A percentile compares a stretch with the other conserved stretches of the same genome.
Evolutionary conservation across 2,329 filamentous ascomycete species (phyloP).

Genomic region (Ploettnerulaceae sp.): DNA sequence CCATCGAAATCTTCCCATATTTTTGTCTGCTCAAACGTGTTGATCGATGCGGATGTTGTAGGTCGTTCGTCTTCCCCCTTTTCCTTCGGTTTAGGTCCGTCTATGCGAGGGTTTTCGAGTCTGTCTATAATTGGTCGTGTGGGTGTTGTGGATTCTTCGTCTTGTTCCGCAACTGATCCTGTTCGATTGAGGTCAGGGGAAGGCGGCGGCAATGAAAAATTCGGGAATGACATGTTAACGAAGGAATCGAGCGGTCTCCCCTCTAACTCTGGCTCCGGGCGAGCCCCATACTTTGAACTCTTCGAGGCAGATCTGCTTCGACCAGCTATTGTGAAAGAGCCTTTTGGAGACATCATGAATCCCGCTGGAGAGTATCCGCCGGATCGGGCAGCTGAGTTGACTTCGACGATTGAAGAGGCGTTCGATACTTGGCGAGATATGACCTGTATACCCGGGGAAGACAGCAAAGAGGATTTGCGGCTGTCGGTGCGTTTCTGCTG

Average conservation of each 20-base stretch:
- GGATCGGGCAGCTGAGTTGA: conserved; percentile 60
- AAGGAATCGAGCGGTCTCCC: conserved; percentile 33
- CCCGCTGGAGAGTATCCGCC: conserved; percentile 66
- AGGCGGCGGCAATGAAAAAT: conserved; percentile 17
- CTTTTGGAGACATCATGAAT: conserved; percentile 62
- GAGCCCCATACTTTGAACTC: conserved; percentile 37
- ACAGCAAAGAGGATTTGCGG: conserved; percentile 57
- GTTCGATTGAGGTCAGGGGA: conserved; percentile 24
- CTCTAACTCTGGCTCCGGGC: conserved; percentile 34
- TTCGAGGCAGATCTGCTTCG: conserved; percentile 53
- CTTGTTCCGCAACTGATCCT: conserved; percentile 28
- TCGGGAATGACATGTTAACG: conserved; percentile 22
- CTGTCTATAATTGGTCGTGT: conserved; percentile 24
- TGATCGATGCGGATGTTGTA: conserved; percentile 27
- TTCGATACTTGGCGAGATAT: conserved; percentile 44
- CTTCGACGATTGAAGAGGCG: conserved; percentile 60
- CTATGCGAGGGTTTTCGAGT: conserved; percentile 14
- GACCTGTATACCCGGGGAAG: conserved; percentile 36
- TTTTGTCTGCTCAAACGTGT: conserved; percentile 59
- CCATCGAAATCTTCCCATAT: conserved; percentile 81
- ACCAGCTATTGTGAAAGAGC: conserved; percentile 47
- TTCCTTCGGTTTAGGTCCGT: conserved; percentile 4
- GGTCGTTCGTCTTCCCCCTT: conserved; percentile 22
- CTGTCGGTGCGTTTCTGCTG: conserved; percentile 68
- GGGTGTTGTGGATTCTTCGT: conserved; percentile 26